These are phyloP conservation scores for Saturnispora gosingensis DNA, from an alignment of 805 yeast genomes.

Conservation along the genomic window DNA sequence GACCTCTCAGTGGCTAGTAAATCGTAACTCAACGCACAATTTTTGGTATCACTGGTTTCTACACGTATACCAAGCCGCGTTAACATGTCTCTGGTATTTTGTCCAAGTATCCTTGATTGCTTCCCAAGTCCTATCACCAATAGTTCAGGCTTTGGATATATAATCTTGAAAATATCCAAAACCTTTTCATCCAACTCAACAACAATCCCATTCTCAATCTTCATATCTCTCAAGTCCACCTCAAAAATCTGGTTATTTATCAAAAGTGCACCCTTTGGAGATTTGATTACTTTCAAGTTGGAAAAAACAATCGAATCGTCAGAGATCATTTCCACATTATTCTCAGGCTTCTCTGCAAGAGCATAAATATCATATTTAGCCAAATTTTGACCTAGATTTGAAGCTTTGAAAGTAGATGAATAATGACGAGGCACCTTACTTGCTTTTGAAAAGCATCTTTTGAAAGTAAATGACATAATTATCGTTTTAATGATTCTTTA, in stretches of 20 bases:
- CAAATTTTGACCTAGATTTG: conserved; percentile 29
- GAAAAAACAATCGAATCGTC: conserved; percentile 52
- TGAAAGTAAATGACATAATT: not conserved
- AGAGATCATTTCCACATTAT: conserved; percentile 43
- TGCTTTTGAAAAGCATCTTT: conserved; percentile 11
- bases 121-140: conserved; percentile 64
- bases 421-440: conserved; percentile 12
- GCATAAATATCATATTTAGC: conserved; percentile 39
- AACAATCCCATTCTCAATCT: conserved; percentile 27
- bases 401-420: conserved; percentile 24
- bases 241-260: conserved; percentile 54
- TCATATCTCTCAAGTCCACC: conserved; percentile 34
- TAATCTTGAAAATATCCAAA: conserved; percentile 41
- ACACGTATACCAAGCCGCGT: conserved; percentile 56
- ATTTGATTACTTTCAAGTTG: conserved; percentile 38
- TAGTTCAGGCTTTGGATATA: conserved; percentile 73
- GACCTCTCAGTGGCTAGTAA: conserved; percentile 67
- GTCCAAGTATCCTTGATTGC: conserved; percentile 52
- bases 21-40: conserved; percentile 64
- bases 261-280: conserved; percentile 41
- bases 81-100: conserved; percentile 40
- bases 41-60: conserved; percentile 57
- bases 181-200: conserved; percentile 34
- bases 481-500: too few species aligned
- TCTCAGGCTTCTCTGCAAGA: conserved; percentile 35